Evolutionary conservation across 116 monocot genomes (phyloP).

Genomic region (Dioscorea cayenensis): DNA sequence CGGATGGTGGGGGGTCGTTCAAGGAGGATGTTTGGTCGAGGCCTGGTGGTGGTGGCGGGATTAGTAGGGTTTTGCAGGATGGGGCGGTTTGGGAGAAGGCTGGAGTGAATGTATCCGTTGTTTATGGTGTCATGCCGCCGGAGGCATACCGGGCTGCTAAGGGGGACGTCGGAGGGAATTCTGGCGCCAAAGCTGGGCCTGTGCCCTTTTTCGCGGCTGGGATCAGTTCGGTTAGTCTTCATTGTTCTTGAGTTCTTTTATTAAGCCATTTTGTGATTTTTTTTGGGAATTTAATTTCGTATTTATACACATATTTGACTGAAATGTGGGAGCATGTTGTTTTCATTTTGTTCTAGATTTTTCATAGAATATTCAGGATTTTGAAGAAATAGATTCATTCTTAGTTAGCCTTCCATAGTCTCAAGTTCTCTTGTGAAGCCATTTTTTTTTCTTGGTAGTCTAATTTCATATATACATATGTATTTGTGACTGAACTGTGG

Average conservation of each 20-base stretch:
- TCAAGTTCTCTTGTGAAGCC: background rate
- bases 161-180: slow-evolving; percentile 22
- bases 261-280: background rate
- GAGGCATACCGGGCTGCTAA: slow-evolving; percentile 80
- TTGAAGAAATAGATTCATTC: no score
- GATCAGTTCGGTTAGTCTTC: slow-evolving; percentile 72
- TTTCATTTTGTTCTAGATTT: no score
- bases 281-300: no score
- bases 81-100: slow-evolving; percentile 93
- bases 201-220: slow-evolving; percentile 97
- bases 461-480: no score
- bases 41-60: slow-evolving; percentile 92
- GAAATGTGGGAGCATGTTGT: no score
- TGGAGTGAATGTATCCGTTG: slow-evolving; percentile 94
- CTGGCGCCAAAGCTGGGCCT: slow-evolving; percentile 33
- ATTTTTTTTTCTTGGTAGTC: no score
- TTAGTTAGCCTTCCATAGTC: slow-evolving; percentile 16
- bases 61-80: slow-evolving; percentile 88
- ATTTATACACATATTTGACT: no score
- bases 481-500: no score
- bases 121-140: slow-evolving; percentile 95
- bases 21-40: slow-evolving; percentile 97
- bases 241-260: background rate
- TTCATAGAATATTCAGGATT: no score
- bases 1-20: slow-evolving; percentile 69